Base-by-base conservation (phyloP, 2,329 filamentous ascomycete genomes). In the Aspergillus brunneoviolaceus region DNA sequence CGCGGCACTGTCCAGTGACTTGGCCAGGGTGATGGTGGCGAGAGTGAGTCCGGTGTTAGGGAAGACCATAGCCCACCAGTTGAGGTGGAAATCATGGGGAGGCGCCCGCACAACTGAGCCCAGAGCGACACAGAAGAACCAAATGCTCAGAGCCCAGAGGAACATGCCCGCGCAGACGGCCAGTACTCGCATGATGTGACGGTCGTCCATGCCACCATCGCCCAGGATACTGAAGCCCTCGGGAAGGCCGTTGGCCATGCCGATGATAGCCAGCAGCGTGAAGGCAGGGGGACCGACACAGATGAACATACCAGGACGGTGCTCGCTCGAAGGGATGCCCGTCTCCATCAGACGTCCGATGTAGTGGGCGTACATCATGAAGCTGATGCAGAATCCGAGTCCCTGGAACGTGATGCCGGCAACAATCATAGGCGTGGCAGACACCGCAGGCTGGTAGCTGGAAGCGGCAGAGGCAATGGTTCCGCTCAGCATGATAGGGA, bases 281-380 rank as follows among this genome's bases (percentile, higher is more conserved):
- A 90, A 91, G 1, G 87, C 83, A 0, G 88, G 88, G 1, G 89
- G 88, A 0, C 89, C 89, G 16, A 91, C 89, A 60, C 87, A 88
- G 78, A 92, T 90, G 78, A 90, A 91, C 71, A 92, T 84, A 0
- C 85, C 88, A 0, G 89, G 86, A 54, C 89, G 80, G 62, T 88
- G 86, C 67, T 89, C 86, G 9, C 84, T 80, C 63, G 79, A 74
- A 0, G 88, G 88, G 14, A 90, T 80, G 1, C 88, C 85, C 1
- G 81, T 80, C 65, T 86, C 82, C 85, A 91, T 89, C 19, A 91
- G 79, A 5, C 89, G 83, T 47, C 86, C 87, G 58, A 91, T 84
- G 80, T 89, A 90, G 70, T 88, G 85, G 0, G 88, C 81, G 69
- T 90, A 90, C 87, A 91, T 90, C 76, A 90, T 82, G 57, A 87